A percentile compares a stretch with the other conserved stretches of the same genome.
These are phyloP conservation scores for Setaria viridis DNA, from an alignment of 202 grass and related monocot species.

Conservation along the genomic window DNA sequence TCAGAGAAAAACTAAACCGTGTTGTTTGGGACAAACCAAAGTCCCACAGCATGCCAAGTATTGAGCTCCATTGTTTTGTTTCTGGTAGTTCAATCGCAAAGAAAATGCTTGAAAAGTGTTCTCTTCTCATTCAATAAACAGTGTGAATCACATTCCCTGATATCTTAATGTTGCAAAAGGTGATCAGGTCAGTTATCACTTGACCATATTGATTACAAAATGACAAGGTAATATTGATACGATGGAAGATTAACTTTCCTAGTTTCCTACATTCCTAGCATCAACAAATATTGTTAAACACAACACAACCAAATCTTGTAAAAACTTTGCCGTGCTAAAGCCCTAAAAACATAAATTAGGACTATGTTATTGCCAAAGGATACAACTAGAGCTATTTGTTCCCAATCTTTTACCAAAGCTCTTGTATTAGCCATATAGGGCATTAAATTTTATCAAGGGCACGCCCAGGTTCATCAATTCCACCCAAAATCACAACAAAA, in stretches of 20 bases:
- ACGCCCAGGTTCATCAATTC: neutral
- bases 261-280: neutral
- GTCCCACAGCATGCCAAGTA: neutral
- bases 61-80: neutral
- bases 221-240: neutral
- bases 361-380: neutral
- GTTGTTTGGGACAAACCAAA: neutral
- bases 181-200: neutral
- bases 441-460: neutral
- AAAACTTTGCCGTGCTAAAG: neutral
- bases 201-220: neutral
- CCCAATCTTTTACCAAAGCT: neutral
- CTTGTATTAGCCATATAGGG: slow-evolving; percentile 2
- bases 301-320: neutral
- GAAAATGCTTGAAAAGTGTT: slow-evolving; percentile 3
- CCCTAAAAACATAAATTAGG: neutral
- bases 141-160: slow-evolving; percentile 10
- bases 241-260: neutral
- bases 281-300: neutral
- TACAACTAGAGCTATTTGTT: neutral
- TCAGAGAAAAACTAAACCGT: neutral
- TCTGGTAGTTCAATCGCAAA: neutral
- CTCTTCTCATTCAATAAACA: neutral
- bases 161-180: slow-evolving; percentile 12
- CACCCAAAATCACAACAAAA: neutral